Base-by-base conservation (phyloP, 2,329 filamentous ascomycete genomes). In the Paecilomyces sp. region DNA sequence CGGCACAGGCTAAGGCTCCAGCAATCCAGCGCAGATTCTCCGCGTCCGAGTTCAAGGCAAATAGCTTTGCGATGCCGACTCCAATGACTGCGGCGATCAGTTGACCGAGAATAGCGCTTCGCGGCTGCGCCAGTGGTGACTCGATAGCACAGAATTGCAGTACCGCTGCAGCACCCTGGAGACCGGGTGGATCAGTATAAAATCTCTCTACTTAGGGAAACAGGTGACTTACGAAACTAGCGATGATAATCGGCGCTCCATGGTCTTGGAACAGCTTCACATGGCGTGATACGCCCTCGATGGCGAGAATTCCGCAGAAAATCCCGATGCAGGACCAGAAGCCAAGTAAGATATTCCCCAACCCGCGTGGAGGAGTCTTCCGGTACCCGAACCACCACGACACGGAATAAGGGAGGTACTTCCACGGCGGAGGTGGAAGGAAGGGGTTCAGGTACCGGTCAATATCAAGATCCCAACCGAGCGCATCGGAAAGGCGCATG, bases 391-490 rank as follows among this genome's bases (percentile, higher is more conserved):
- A 75, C 65, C 91, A 88, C 64, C 85, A 83, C 22, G 89, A 83
- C 22, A 94, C 69, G 0, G 83, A 82, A 54, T 78, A 79, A 0
- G 91, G 92, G 1, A 96, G 69, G 53, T 78, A 75, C 30, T 82
- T 76, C 71, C 90, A 82, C 65, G 83, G 84, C 50, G 88, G 87
- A 13, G 83, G 77, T 8, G 89, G 89, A 25, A 95, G 70, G 61
- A 85, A 80, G 2, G 82, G 88, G 71, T 93, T 91, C 56, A 95
- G 71, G 70, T 88, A 85, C n/a, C 75, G 76, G 79, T 96, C 92
- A 63, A 96, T 83, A 74, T 94, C 85, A 74, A 95, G 85, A 68
- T 87, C 80, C 68, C 73, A 74, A 28, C 65, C 65, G 18, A 62
- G 66, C 5, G 68, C 65, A 53, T 68, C 65, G 11, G 67, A 61